phyloP scores from a whole-genome alignment of 164 flowering plant species.

The Chloranthus sessilifolius region DNA sequence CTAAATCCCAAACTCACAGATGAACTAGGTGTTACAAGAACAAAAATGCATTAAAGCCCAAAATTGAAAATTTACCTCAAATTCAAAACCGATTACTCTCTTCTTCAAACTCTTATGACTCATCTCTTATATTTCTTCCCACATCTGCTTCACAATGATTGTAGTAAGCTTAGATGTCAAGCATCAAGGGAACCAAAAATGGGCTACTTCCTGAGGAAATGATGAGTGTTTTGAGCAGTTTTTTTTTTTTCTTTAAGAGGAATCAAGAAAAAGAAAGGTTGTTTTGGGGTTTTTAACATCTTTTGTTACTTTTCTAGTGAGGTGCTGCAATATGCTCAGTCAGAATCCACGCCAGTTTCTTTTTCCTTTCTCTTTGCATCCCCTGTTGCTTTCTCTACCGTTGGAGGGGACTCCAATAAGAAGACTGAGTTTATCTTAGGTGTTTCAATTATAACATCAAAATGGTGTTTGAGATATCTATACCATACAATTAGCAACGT shows the following conservation, averaged over 20 bases:
- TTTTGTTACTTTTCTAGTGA: slow-evolving; percentile 21
- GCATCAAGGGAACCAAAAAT: slow-evolving; percentile 61
- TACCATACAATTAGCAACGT: too few relatives aligned
- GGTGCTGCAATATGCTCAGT: slow-evolving; percentile 13
- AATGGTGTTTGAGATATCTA: too few relatives aligned
- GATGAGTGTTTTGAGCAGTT: slow-evolving; percentile 18
- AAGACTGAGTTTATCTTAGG: too few relatives aligned
- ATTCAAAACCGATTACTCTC: slow-evolving; percentile 1
- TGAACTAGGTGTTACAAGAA: too few relatives aligned
- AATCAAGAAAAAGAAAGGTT: slow-evolving; percentile 12
- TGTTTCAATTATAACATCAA: too few relatives aligned
- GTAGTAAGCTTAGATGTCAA: slow-evolving; percentile 40
- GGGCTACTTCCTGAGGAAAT: slow-evolving; percentile 21
- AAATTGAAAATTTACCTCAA: slow-evolving; percentile 4
- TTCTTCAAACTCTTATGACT: slow-evolving; percentile 12
- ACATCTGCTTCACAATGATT: slow-evolving; percentile 31
- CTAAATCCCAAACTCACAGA: too few relatives aligned
- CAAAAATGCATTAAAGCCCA: slow-evolving; percentile 6
- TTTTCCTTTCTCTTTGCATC: slow-evolving; percentile 1
- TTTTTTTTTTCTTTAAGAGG: slow-evolving; percentile 1
- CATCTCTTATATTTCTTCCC: slow-evolving; percentile 14
- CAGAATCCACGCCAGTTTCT: slow-evolving; percentile 14
- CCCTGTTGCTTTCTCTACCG: slow-evolving; percentile 1
- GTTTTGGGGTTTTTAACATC: slow-evolving; percentile 20
- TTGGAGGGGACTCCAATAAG: too few relatives aligned